phyloP scores from a whole-genome alignment of 2,329 filamentous ascomycete genomes.

The Aulographum hederae region DNA sequence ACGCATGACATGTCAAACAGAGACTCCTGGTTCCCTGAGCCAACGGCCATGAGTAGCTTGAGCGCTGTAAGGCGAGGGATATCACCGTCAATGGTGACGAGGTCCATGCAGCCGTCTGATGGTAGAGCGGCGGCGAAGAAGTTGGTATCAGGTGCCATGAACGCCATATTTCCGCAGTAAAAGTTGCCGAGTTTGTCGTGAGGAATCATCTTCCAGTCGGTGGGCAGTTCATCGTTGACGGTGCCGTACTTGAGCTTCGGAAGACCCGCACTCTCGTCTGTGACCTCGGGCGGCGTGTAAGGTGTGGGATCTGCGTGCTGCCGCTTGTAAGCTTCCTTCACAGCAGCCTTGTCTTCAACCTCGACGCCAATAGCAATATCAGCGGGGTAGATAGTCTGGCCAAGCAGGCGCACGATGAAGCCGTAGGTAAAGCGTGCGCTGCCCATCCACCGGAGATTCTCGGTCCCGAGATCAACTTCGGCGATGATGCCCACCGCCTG shows the following conservation, averaged over 20 bases:
- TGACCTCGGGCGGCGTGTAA: constrained; percentile 8
- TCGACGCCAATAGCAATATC: constrained; percentile 76
- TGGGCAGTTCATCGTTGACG: constrained; percentile 55
- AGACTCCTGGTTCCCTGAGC: constrained; percentile 36
- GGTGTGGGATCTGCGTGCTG: neutral
- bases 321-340: constrained; percentile 53
- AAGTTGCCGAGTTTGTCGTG: constrained; percentile 76
- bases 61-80: constrained; percentile 48
- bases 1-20: constrained; percentile 70
- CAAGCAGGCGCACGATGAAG: constrained; percentile 57
- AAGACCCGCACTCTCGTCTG: constrained; percentile 26
- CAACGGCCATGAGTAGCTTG: constrained; percentile 52
- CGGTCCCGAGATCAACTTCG: constrained; percentile 76
- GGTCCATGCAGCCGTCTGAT: constrained; percentile 70
- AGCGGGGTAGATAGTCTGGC: constrained; percentile 68
- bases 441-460: constrained; percentile 88
- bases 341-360: constrained; percentile 52
- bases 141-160: constrained; percentile 70
- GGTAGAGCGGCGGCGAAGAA: constrained; percentile 77
- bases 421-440: constrained; percentile 69
- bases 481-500: constrained; percentile 82
- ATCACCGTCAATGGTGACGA: constrained; percentile 64
- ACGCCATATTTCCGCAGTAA: constrained; percentile 88
- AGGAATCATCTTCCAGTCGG: constrained; percentile 56
- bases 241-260: constrained; percentile 66